These are phyloP conservation scores for Emericellopsis atlantica DNA, from an alignment of 2,329 filamentous ascomycete genomes.

Conservation along the genomic window DNA sequence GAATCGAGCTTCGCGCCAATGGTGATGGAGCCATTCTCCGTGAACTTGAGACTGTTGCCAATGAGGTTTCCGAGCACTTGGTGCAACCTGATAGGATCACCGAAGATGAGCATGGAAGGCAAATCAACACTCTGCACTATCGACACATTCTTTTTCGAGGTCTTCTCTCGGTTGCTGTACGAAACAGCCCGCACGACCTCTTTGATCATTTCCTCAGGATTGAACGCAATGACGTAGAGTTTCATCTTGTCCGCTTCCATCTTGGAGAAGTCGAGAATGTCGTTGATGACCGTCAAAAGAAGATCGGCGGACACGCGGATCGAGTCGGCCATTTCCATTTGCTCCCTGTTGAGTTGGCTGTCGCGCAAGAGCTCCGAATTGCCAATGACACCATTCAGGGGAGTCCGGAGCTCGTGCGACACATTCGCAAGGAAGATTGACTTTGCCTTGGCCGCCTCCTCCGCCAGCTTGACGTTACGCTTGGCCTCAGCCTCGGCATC, in stretches of 20 bases:
- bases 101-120: constrained; percentile 60
- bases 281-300: constrained; percentile 84
- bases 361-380: constrained; percentile 77
- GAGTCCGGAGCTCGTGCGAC: constrained; percentile 69
- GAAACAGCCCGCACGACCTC: constrained; percentile 55
- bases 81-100: constrained; percentile 53
- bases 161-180: constrained; percentile 53
- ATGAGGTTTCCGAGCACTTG: constrained; percentile 73
- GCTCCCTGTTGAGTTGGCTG: constrained; percentile 60
- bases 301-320: constrained; percentile 80
- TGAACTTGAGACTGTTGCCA: constrained; percentile 90
- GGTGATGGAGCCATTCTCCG: constrained; percentile 72
- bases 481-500: constrained; percentile 64
- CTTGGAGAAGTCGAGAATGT: constrained; percentile 91
- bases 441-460: constrained; percentile 74
- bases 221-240: constrained; percentile 59
- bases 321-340: constrained; percentile 76
- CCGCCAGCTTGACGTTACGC: constrained; percentile 67
- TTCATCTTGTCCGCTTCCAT: constrained; percentile 84
- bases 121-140: constrained; percentile 60
- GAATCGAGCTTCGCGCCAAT: constrained; percentile 63
- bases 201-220: constrained; percentile 52
- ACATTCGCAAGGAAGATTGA: constrained; percentile 72
- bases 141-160: constrained; percentile 47
- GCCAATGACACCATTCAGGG: constrained; percentile 78